phyloP scores from a whole-genome alignment of 192 early-diverging fungal genomes.

The Mortierella claussenii region DNA sequence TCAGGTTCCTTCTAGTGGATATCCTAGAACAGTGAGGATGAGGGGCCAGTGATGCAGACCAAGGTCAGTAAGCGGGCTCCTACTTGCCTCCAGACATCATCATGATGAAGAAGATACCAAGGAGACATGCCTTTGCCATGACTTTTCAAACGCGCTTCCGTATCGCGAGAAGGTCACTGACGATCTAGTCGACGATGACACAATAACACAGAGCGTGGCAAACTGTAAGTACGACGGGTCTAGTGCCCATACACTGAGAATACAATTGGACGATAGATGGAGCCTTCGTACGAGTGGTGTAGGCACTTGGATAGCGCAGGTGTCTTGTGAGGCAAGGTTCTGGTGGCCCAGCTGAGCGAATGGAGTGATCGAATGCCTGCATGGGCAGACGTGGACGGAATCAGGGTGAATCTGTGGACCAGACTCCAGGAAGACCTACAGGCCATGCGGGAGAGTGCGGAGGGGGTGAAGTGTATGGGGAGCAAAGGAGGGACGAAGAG shows the following conservation, averaged over 20 bases:
- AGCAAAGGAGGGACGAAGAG: not conserved
- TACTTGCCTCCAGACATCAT: too few species aligned
- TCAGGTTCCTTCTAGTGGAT: slow-evolving; percentile 13
- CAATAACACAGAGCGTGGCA: too few species aligned
- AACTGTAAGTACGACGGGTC: not conserved
- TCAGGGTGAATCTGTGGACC: slow-evolving; percentile 18
- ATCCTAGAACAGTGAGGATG: too few species aligned
- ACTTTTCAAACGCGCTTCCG: not conserved
- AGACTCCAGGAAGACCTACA: slow-evolving; percentile 31
- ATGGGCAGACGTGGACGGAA: not conserved
- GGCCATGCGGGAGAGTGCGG: slow-evolving; percentile 26
- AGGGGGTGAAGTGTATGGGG: not conserved
- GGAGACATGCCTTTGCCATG: slow-evolving; percentile 43
- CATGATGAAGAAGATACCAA: too few species aligned
- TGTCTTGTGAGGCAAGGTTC: not conserved
- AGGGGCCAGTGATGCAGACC: too few species aligned
- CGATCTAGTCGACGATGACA: too few species aligned
- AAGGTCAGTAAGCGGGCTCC: too few species aligned
- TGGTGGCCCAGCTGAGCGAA: not conserved
- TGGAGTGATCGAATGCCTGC: slow-evolving; percentile 9
- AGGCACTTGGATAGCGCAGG: slow-evolving; percentile 6
- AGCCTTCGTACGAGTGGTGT: slow-evolving; percentile 14
- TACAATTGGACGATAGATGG: not conserved
- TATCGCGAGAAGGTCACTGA: slow-evolving; percentile 17
- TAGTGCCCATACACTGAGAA: not conserved